Evolutionary conservation across 108 stramenopile species (phyloP), one percentile per base, ranked within the genome.

Genomic region (Nitzschia inconspicua): DNA sequence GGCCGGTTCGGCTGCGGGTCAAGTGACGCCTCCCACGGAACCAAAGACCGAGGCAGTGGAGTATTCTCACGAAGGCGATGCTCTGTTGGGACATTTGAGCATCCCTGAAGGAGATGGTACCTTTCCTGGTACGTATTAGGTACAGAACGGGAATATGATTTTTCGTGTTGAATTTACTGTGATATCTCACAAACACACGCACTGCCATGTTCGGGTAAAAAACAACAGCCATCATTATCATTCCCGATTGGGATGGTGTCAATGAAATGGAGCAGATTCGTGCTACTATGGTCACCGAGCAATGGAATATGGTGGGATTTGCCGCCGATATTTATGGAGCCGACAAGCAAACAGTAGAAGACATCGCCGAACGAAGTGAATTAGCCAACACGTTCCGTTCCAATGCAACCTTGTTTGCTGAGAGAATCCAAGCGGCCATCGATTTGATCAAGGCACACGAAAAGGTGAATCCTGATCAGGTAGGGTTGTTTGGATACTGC

Each of bases 291-390:
- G 64, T 80, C 18, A 59, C 60, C 3, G 25, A 76, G 18, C 57
- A 63, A 31, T 68, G 72, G 30, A 71, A 71, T 20, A 67, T 42
- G 28, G 60, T 72, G 9, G 75, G 61, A 6, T 76, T 80, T 35
- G 71, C 67, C 4, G 79, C 79, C 32, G 79, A 80, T 57, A 69
- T 75, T 24, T 80, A 61, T 34, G 79, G 79, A 7, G 66, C 58
- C 0, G 66, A 69, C 13, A 54, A 64, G 22, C 54, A 66, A 2
- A 48, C 47, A 18, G 48, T 68, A 4, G 25, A 52, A 34, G 47
- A 58, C 20, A 40, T 51, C 36, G 14, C 32, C 2, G 37, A 37
- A 4, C 50, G 59, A 9, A 27, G 27, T 4, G 50, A 47, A 25
- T 23, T 56, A 18, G 61, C 70, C 42, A 60, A 28, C 11, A 47